Evolutionary conservation across 345 rosid species (phyloP).

Genomic region (Pistacia integerrima): DNA sequence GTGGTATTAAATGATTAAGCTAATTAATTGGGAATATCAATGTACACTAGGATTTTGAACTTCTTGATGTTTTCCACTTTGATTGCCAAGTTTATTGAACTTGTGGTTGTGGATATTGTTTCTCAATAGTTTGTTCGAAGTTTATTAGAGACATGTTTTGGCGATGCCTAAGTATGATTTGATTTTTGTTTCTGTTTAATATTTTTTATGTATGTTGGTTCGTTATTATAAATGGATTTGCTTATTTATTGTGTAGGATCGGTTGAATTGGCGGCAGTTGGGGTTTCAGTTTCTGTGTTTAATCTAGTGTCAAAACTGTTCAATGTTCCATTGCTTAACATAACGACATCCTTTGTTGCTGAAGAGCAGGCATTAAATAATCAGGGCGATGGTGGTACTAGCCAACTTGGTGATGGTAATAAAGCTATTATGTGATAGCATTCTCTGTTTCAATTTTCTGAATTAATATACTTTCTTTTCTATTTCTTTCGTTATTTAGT

Average conservation of each 20-base stretch:
- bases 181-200: not conserved
- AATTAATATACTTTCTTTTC: not conserved
- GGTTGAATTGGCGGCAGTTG: slow-evolving; percentile 87
- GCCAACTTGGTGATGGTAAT: slow-evolving; percentile 25
- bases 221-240: not conserved
- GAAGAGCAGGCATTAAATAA: slow-evolving; percentile 67
- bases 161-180: no score
- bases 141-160: not conserved
- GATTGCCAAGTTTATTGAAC: not conserved
- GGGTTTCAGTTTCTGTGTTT: slow-evolving; percentile 80
- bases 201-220: not conserved
- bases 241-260: slow-evolving; percentile 51
- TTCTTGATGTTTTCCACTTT: not conserved
- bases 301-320: slow-evolving; percentile 86
- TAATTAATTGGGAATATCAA: no score
- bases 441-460: not conserved
- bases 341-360: slow-evolving; percentile 92
- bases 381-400: slow-evolving; percentile 28
- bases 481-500: not conserved
- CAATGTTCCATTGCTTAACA: slow-evolving; percentile 84
- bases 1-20: not conserved
- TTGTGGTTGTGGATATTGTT: not conserved
- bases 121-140: not conserved
- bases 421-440: not conserved
- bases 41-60: not conserved